These are phyloP conservation scores for Davidsoniella neocaledoniae DNA, from an alignment of 2,329 filamentous ascomycete species.

Conservation along the genomic window DNA sequence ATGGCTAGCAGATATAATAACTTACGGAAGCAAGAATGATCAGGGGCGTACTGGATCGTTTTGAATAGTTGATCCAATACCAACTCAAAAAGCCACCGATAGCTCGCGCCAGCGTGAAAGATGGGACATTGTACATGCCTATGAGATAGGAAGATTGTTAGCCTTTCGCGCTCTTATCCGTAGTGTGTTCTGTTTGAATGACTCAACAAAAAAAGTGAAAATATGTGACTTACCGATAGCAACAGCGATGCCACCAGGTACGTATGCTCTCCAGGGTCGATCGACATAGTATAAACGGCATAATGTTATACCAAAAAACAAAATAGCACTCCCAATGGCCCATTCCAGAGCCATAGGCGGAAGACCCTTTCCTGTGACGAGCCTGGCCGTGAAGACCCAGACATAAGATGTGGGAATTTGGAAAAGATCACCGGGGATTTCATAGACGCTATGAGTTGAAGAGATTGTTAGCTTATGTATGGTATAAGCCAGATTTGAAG, in stretches of 20 bases:
- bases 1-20: slow-evolving; percentile 8
- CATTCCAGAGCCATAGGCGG: slow-evolving; percentile 71
- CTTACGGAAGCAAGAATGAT: slow-evolving; percentile 67
- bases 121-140: slow-evolving; percentile 96
- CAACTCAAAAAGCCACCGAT: slow-evolving; percentile 59
- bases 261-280: slow-evolving; percentile 51
- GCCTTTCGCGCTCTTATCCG: not conserved
- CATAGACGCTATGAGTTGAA: slow-evolving; percentile 46
- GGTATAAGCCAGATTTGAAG: not conserved
- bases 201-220: no score
- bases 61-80: slow-evolving; percentile 50
- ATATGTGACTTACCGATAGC: slow-evolving; percentile 49
- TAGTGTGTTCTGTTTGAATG: not conserved
- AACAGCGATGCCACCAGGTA: slow-evolving; percentile 90
- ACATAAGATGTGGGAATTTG: slow-evolving; percentile 90
- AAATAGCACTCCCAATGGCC: slow-evolving; percentile 52
- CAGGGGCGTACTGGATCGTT: slow-evolving; percentile 51
- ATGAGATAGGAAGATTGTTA: slow-evolving; percentile 1
- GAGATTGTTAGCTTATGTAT: slow-evolving; percentile 19
- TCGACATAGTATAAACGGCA: slow-evolving; percentile 43
- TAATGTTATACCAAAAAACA: slow-evolving; percentile 58
- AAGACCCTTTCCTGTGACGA: slow-evolving; percentile 81
- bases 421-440: slow-evolving; percentile 76
- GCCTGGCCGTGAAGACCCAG: slow-evolving; percentile 89
- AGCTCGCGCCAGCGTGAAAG: slow-evolving; percentile 79